A percentile compares a stretch with the other conserved stretches of the same genome.
Conservation (phyloP, 306 rosid species). For the Vachellia pachyceras region DNA sequence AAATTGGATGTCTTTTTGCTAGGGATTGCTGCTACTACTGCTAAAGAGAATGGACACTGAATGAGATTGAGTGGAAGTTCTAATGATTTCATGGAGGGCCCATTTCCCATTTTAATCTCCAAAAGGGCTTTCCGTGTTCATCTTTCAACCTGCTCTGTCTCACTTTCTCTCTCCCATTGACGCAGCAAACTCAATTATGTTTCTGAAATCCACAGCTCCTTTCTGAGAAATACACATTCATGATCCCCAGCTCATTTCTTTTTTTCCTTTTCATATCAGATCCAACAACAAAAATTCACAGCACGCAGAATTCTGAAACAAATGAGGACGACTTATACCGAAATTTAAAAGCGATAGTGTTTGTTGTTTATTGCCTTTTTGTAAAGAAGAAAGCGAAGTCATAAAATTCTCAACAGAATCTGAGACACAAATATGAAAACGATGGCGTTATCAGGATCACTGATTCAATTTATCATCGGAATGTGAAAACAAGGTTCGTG, state of each 20-base stretch:
- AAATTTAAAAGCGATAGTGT: conserved; percentile 18
- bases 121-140: conserved; percentile 37
- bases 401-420: not conserved
- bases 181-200: conserved; percentile 27
- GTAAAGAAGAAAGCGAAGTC: conserved; percentile 15
- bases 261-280: not conserved
- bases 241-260: conserved; percentile 11
- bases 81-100: conserved; percentile 55
- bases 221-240: not conserved
- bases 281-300: not conserved
- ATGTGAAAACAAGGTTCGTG: conserved; percentile 16
- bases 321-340: not conserved
- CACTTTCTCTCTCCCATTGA: conserved; percentile 3
- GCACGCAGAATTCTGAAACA: not conserved
- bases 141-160: conserved; percentile 31
- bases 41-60: conserved; percentile 56
- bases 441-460: conserved; percentile 43
- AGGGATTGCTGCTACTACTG: conserved; percentile 43
- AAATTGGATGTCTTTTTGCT: conserved; percentile 39
- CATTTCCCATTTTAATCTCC: conserved; percentile 42
- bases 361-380: not conserved
- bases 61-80: conserved; percentile 64
- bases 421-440: conserved; percentile 38
- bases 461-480: conserved; percentile 32
- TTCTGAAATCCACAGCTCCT: conserved; percentile 13